phyloP scores from a whole-genome alignment of 345 rosid species.

The Melaleuca quinquenervia region DNA sequence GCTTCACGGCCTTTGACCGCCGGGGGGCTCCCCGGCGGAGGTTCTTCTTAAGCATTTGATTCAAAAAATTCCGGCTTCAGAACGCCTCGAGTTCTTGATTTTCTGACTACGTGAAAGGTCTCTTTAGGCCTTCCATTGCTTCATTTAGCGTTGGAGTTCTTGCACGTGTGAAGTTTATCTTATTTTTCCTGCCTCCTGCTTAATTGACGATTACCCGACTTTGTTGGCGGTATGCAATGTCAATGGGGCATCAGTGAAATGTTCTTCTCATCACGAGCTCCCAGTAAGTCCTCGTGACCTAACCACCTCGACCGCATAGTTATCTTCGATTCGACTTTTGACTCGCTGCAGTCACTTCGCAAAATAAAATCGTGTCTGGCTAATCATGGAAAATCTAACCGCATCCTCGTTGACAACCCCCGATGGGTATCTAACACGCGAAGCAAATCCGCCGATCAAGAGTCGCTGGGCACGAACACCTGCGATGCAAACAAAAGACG shows the following conservation, averaged over 20 bases:
- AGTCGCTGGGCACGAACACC: background rate
- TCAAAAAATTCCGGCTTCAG: background rate
- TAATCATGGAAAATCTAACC: background rate
- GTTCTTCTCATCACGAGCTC: background rate
- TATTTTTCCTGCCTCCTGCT: too few species aligned
- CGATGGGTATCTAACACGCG: background rate
- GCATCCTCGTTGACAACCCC: background rate
- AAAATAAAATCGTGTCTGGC: background rate
- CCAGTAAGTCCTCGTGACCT: too few species aligned
- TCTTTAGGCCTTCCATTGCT: background rate
- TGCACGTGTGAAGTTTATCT: too few species aligned
- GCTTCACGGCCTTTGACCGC: background rate
- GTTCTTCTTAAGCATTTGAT: background rate
- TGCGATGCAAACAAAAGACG: background rate
- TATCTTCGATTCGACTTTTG: background rate
- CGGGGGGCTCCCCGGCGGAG: background rate
- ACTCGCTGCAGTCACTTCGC: background rate
- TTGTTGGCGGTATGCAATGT: too few species aligned
- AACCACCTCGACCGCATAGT: background rate
- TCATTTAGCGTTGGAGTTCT: background rate
- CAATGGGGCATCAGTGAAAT: background rate
- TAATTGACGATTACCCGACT: too few species aligned
- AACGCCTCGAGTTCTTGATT: background rate
- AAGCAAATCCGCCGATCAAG: background rate
- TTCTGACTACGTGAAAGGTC: background rate